Evolutionary conservation across 2,329 filamentous ascomycete species (phyloP), one percentile per base, ranked within the genome.

Genomic region (Colletotrichum tanaceti): DNA sequence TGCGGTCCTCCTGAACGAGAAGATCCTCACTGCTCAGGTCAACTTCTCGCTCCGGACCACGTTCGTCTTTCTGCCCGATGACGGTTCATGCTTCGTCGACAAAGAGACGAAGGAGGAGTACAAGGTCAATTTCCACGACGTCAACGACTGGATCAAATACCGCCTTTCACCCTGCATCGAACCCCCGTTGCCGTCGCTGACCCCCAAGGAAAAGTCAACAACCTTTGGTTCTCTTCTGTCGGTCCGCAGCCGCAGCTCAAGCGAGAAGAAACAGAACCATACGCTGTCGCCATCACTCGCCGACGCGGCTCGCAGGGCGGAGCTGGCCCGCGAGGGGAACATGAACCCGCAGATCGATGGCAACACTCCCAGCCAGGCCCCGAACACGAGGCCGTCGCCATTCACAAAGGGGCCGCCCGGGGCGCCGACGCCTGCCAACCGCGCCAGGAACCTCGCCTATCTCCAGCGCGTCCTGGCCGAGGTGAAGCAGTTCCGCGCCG

Each of bases 41-140:
- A 97, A 97, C 79, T 97, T 98, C 75, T 94, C 92, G 0, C 89
- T 98, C 58, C 88, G 95, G 9, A 97, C 94, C 0, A 94, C 90
- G 49, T 98, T 93, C 75, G 89, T 90, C 13, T 89, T 98, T 10
- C 85, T 98, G 0, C 95, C 95, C 0, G 91, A 97, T 65, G 91
- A 96, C 73, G 94, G 94, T 0, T 90, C 89, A 75, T 97, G 94
- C 79, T 98, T 97, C 77, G 85, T 97, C 74, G 91, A 98, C 80
- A 93, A 91, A 73, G 79, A 89, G 50, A 96, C 93, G 0, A 90
- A 91, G 69, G 90, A 97, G 75, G 87, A 92, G 71, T 97, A 95
- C 74, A 89, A 86, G 0, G 85, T 98, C 46, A 90, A 98, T 77
- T 97, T 97, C 77, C 97, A 94, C 79, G 85, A 95, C 74, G 82